Base-by-base conservation (phyloP, 768 basidiomycete genomes). In the Agaricus blazei region DNA sequence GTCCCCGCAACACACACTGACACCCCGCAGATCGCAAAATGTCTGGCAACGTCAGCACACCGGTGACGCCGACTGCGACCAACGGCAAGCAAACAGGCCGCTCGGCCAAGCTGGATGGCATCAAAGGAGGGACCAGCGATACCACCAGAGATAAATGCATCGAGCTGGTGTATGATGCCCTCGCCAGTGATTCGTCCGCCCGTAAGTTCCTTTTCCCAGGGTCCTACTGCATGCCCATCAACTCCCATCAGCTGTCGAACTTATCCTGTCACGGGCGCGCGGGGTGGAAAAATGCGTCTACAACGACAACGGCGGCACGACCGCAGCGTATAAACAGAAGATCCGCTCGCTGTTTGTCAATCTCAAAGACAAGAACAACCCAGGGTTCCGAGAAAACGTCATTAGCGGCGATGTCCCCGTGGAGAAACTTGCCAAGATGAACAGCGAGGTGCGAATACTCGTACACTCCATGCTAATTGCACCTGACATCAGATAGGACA, bases 361-460 rank as follows among this genome's bases (percentile, higher is more conserved):
- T 69, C 77, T 99, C 63, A 98, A 97, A 70, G 95, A 96, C 70
- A 94, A 93, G 72, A 83, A 86, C 62, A 99, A 99, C 69, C 93
- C 94, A 14, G 78, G 79, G 28, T 68, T 99, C 53, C 79, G 95
- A 43, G 90, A 89, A 65, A 87, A 83, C 61, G 82, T 99, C 58
- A 88, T 96, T 34, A 82, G 85, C 40, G 96, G 96, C 1, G 86
- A 89, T 19, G 70, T 97, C 1, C 63, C 82, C 0, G 80, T 85
- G 0, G 79, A 82, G 48, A 83, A 76, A 59, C 84, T 98, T 44
- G 82, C 82, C 58, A 82, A 70, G 40, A 97, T 98, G 93, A 76
- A 80, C 0, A 92, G 87, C 65, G 80, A 87, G 75, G 93, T 90
- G 64, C 43, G 80, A 68, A 7, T 1, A 46, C 34, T 28, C 47